Conservation (phyloP, 2,329 filamentous ascomycete species). For the Aspergillus novoparasiticus region DNA sequence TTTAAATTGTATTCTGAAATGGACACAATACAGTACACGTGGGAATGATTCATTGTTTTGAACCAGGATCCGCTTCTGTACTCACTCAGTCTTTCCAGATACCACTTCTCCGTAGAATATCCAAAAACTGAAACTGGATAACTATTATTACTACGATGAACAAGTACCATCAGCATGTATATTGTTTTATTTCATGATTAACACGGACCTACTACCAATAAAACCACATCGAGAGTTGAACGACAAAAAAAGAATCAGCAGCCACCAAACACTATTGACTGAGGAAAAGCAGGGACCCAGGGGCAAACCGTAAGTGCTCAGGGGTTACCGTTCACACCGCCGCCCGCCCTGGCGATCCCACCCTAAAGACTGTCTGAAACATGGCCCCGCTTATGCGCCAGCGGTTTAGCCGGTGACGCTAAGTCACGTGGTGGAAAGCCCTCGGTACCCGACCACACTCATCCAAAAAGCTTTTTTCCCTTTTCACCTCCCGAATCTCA, state of each 20-base stretch:
- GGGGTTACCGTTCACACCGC: constrained; percentile 17
- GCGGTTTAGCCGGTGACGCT: neutral
- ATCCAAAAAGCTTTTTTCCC: neutral
- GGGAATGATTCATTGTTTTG: neutral
- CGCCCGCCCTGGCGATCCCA: constrained; percentile 15
- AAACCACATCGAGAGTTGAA: neutral
- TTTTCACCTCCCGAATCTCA: neutral
- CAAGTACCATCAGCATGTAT: neutral
- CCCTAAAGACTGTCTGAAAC: constrained; percentile 16
- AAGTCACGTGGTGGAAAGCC: constrained; percentile 5
- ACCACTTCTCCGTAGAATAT: neutral
- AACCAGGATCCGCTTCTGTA: neutral
- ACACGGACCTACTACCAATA: neutral
- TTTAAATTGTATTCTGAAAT: neutral
- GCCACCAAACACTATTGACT: constrained; percentile 4
- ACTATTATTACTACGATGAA: neutral
- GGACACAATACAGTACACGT: neutral
- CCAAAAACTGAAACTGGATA: neutral
- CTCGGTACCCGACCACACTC: constrained; percentile 1
- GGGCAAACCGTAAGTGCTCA: constrained; percentile 13
- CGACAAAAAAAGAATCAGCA: neutral
- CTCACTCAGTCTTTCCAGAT: neutral
- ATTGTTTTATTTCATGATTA: neutral
- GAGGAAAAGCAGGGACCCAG: constrained; percentile 16
- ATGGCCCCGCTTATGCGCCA: constrained; percentile 4